A percentile compares a stretch with the other conserved stretches of the same genome.
Evolutionary conservation across 257 asterid species (phyloP).

Genomic region (Solanum corneliomulleri): DNA sequence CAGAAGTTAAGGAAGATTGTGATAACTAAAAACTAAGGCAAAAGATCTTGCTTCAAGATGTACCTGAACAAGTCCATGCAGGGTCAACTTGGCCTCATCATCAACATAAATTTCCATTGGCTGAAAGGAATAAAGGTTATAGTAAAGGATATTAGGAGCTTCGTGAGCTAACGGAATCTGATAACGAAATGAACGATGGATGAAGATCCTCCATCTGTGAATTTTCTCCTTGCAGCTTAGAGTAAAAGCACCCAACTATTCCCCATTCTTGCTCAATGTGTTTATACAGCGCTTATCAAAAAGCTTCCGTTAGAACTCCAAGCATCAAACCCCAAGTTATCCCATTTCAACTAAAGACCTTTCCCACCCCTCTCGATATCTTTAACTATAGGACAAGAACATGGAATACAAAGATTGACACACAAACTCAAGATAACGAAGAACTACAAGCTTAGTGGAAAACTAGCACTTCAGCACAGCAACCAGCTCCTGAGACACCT

Average conservation of each 20-base stretch:
- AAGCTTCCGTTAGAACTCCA: background rate
- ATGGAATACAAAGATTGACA: background rate
- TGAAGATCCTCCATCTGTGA: constrained; percentile 38
- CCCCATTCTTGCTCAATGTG: constrained; percentile 7
- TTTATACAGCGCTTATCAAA: constrained; percentile 5
- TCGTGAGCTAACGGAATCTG: constrained; percentile 54
- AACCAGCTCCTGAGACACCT: background rate
- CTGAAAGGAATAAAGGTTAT: constrained; percentile 80
- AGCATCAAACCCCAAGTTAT: background rate
- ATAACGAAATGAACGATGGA: constrained; percentile 51
- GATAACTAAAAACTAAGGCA: constrained; percentile 13
- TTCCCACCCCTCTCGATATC: background rate
- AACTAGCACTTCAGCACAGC: background rate
- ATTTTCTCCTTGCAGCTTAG: constrained; percentile 32
- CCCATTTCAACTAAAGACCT: background rate
- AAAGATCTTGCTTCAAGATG: constrained; percentile 9
- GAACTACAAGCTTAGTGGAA: constrained; percentile 1
- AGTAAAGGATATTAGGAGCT: constrained; percentile 86
- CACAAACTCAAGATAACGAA: background rate
- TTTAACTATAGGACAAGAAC: background rate
- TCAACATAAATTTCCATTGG: constrained; percentile 99
- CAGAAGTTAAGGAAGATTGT: background rate
- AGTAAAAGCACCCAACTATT: constrained; percentile 20
- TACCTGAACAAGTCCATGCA: constrained; percentile 97
- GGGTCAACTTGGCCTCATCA: constrained; percentile 95